Evolutionary conservation across 2,329 filamentous ascomycete genomes (phyloP).

Genomic region (Polychaeton citri): DNA sequence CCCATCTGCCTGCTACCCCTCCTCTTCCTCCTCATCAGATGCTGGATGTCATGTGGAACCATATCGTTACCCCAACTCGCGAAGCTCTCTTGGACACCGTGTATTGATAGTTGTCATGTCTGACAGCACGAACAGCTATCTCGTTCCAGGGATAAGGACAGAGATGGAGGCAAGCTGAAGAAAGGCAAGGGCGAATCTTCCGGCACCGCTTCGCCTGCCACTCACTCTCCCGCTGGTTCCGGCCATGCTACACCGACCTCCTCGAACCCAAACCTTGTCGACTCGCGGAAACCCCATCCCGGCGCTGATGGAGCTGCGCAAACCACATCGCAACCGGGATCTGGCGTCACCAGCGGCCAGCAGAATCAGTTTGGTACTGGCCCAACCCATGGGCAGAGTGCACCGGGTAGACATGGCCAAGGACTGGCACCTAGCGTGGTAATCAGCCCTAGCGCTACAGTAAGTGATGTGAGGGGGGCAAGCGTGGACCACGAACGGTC

Average conservation of each 20-base stretch:
- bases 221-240: conserved; percentile 46
- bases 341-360: conserved; percentile 6
- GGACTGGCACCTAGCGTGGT: conserved; percentile 59
- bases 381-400: conserved; percentile 2
- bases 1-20: conserved; percentile 13
- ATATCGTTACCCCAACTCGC: too few relatives aligned
- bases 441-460: conserved; percentile 86
- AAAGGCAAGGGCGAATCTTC: conserved; percentile 41
- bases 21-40: conserved; percentile 4
- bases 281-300: conserved; percentile 68
- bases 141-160: conserved; percentile 58
- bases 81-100: conserved; percentile 16
- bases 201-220: conserved; percentile 63
- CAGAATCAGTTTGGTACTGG: conserved; percentile 1
- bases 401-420: conserved; percentile 16
- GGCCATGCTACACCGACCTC: conserved; percentile 68
- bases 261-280: conserved; percentile 75
- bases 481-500: conserved; percentile 7
- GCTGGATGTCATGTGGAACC: neutral
- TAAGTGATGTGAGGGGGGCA: conserved; percentile 34
- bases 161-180: conserved; percentile 53
- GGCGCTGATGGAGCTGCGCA: conserved; percentile 16
- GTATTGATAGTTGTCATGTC: conserved; percentile 14
- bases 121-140: conserved; percentile 69
- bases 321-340: conserved; percentile 15